Base-by-base conservation (phyloP, 2,329 filamentous ascomycete species). In the Cyphellophora europaea region DNA sequence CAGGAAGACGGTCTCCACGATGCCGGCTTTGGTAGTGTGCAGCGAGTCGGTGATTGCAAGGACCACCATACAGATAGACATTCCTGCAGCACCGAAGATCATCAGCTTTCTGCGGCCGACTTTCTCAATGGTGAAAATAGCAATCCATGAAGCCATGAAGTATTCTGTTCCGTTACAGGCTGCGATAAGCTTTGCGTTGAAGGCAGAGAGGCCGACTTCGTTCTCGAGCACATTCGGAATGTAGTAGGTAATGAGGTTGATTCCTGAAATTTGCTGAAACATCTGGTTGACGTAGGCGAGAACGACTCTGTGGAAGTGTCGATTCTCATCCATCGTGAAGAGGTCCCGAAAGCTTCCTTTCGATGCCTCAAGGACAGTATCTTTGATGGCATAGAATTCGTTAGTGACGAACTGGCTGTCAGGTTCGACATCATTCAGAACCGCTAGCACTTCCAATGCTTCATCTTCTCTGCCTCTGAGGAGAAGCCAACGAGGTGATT, bases 51-150 rank as follows among this genome's bases (percentile, higher is more conserved):
- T 68, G 14, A 63, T 50, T 5, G 64, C 60, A 3, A 70, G 51
- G 15, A 84, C 66, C 2, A 76, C 70, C 80, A 85, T 84, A 33
- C 73, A 75, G 2, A 68, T 52, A 23, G 73, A 74, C 63, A 79
- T 77, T 0, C 76, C 76, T 19, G 72, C 59, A 0, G 75, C 74
- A 35, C 81, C 80, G 43, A 83, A 74, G 12, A 86, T 58, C 78
- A 87, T 85, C 41, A 86, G 69, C 50, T 73, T 72, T 12, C 81
- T 70, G 17, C 82, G 62, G 11, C 67, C 67, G 33, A 68, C 54
- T 33, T 58, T 61, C 45, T 71, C 67, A 37, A 71, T 63, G 10
- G 62, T 61, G 41, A 69, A 67, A 18, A 72, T 59, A 3, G 67
- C 61, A 15, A 71, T 51, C 53, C 60, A 63, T 2, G 66, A 69